Conservation (phyloP, 148 eudicot genomes). For the Chenopodium formosanum region DNA sequence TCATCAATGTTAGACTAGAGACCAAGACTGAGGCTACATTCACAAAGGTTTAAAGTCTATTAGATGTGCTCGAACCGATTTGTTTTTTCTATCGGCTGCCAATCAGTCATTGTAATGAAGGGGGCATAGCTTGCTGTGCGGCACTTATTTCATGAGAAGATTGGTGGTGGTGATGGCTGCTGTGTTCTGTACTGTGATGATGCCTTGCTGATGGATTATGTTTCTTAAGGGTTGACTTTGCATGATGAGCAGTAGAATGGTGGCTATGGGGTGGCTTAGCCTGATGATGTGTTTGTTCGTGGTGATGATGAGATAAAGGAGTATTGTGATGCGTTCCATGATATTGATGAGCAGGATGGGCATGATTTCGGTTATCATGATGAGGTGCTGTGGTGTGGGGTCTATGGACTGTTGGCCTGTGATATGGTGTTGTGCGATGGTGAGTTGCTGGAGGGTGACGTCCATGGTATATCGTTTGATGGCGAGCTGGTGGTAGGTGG, state of each 20-base stretch:
- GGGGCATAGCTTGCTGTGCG: background rate
- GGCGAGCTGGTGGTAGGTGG: constrained; percentile 7
- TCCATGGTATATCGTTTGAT: constrained; percentile 6
- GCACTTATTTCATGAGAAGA: constrained; percentile 13
- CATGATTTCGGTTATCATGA: constrained; percentile 11
- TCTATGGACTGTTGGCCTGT: background rate
- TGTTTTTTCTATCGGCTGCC: constrained; percentile 3
- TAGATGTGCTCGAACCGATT: background rate
- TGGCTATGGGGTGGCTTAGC: constrained; percentile 14
- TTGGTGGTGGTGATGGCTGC: background rate
- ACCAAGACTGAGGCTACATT: constrained; percentile 13
- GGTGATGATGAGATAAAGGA: constrained; percentile 13
- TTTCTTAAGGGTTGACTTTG: constrained; percentile 14
- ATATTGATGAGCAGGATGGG: constrained; percentile 11
- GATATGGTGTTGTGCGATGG: constrained; percentile 18
- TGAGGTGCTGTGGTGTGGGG: constrained; percentile 12
- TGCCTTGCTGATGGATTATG: constrained; percentile 10
- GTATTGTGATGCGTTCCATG: constrained; percentile 8
- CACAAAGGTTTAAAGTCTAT: constrained; percentile 19
- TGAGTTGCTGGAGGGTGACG: constrained; percentile 18
- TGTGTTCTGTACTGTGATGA: constrained; percentile 14
- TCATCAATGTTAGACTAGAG: constrained; percentile 14
- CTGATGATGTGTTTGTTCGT: constrained; percentile 6
- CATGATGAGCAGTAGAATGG: constrained; percentile 6
- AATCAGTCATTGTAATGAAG: background rate